Evolutionary conservation across 1,284 basidiomycete species (phyloP), one percentile per base, ranked within the genome.

Genomic region (Apiotrichum gamsii): DNA sequence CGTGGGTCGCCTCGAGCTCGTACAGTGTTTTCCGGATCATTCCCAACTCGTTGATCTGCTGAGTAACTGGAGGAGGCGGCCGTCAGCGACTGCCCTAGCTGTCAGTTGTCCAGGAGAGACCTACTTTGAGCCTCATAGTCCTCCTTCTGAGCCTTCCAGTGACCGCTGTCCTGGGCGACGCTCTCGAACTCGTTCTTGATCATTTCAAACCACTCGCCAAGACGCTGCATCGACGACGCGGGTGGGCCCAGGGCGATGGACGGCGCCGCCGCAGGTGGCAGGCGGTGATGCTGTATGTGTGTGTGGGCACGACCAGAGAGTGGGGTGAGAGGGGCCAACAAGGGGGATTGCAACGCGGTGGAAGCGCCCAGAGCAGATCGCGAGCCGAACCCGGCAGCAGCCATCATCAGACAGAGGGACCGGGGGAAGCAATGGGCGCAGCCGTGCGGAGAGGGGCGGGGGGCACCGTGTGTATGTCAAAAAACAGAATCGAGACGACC

Each of bases 61-160:
- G 75, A 16, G 77, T 75, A 51, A 85, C 85, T 87, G 60, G n/a
- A 15, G n/a, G n/a, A n/a, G n/a, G n/a, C n/a, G n/a, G n/a, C n/a
- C n/a, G n/a, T n/a, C n/a, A n/a, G n/a, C 13, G 39, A n/a, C 21
- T n/a, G 19, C 28, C 9, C 9, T 5, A 8, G 14, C 34, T 43
- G 43, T 28, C 29, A 45, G 38, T 39, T 34, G 38, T 20, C 23
- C n/a, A 10, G 14, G 9, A 25, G 33, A 25, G 21, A 71, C 80
- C 52, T 58, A 90, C 90, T 79, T 77, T 91, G 89, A 15, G 78
- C 77, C 70, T 96, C 91, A 69, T 85, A 87, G 54, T 96, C 91
- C 62, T 95, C 91, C 47, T 88, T 76, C 73, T 94, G 88, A 29
- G 74, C 77, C 54, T 88, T 82, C 62, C 87, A 77, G 23, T 80